Evolutionary conservation across 331 rosid species (phyloP).

Genomic region (Telfairia occidentalis): DNA sequence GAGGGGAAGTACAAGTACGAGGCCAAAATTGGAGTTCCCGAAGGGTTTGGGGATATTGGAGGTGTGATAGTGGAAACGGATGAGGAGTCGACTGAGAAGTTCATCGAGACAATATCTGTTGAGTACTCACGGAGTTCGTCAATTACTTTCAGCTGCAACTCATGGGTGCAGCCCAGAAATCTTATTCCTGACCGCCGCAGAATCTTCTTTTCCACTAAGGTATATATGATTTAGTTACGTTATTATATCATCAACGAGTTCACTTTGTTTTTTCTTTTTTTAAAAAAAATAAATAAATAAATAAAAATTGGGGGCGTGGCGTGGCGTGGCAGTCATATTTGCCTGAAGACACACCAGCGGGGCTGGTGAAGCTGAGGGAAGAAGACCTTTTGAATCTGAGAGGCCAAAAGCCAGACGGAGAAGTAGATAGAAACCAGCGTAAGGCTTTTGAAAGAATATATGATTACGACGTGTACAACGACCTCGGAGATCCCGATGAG

Average conservation of each 20-base stretch:
- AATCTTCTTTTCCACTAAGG: neutral
- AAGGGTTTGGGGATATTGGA: neutral
- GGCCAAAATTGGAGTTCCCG: constrained; percentile 24
- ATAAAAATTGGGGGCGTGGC: too few species aligned
- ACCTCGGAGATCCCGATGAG: neutral
- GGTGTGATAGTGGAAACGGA: neutral
- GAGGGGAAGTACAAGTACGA: neutral
- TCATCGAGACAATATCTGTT: neutral
- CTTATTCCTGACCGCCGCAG: constrained; percentile 18
- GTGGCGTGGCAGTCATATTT: neutral
- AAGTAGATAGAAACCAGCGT: neutral
- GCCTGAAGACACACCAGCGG: neutral
- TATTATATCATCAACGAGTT: too few species aligned
- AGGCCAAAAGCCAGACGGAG: neutral
- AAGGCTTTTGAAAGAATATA: neutral
- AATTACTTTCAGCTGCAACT: neutral
- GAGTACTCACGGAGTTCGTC: neutral
- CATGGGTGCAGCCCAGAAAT: neutral
- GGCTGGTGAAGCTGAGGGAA: neutral
- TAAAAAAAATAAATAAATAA: too few species aligned
- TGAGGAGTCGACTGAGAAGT: neutral
- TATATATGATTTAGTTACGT: too few species aligned
- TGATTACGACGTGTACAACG: neutral
- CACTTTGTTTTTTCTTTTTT: too few species aligned
- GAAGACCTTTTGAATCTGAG: neutral